Evolutionary conservation across 306 rosid species (phyloP).

Genomic region (Lotus japonicus): DNA sequence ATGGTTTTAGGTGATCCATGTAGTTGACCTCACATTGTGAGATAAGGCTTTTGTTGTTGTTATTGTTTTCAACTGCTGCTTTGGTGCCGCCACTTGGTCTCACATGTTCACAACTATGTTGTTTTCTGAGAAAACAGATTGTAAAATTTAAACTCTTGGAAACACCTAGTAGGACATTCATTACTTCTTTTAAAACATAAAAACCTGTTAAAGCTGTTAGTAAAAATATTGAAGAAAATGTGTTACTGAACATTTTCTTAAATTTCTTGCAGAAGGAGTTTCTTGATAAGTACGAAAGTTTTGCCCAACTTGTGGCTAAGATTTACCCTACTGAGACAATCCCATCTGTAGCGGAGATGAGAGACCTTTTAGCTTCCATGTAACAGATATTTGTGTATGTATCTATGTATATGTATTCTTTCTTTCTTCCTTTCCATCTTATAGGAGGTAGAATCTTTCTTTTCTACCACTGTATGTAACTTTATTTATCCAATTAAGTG

Average conservation of each 20-base stretch:
- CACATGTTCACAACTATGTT: neutral
- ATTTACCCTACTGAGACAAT: conserved; percentile 76
- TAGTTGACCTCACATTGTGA: too few relatives aligned
- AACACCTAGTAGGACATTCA: neutral
- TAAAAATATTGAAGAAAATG: neutral
- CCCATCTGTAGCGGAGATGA: conserved; percentile 66
- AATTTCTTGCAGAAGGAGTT: conserved; percentile 78
- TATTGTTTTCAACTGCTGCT: neutral
- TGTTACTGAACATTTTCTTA: conserved; percentile 19
- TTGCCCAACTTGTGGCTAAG: conserved; percentile 82
- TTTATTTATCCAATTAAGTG: conserved; percentile 33
- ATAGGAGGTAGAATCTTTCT: conserved; percentile 17
- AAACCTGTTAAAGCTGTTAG: neutral
- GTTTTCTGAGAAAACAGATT: neutral
- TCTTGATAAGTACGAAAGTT: conserved; percentile 87
- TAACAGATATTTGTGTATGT: conserved; percentile 29
- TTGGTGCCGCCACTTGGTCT: neutral
- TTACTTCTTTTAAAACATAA: neutral
- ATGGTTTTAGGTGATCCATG: too few relatives aligned
- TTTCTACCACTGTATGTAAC: conserved; percentile 17
- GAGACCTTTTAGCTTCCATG: conserved; percentile 75
- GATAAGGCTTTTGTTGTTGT: too few relatives aligned
- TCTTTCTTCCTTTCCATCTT: conserved; percentile 14
- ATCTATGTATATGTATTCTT: neutral
- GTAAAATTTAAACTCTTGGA: neutral